Evolutionary conservation across 2,329 filamentous ascomycete genomes (phyloP), one percentile per base, ranked within the genome.

Genomic region (Emmonsia crescens): DNA sequence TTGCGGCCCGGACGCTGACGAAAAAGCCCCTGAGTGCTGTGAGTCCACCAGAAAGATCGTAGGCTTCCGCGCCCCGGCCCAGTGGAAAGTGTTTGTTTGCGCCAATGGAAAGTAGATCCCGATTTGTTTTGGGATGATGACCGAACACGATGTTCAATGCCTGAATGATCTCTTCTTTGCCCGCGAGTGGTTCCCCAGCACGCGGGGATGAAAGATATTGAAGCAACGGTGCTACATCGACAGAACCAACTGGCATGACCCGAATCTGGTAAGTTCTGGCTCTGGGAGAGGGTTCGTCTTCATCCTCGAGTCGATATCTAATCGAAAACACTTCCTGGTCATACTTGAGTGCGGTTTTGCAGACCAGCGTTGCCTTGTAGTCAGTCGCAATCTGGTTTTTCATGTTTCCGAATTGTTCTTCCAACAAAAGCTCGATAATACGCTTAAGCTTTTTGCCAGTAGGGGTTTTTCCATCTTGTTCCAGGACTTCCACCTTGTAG

Each of bases 11-110:
- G 36, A 85, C 81, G 67, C 83, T 86, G 12, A 83, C 76, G 67
- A 82, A 87, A 71, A 83, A 88, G 0, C 85, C 85, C 49, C 84
- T 78, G 3, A 85, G 70, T 9, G 83, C 83, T 56, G 82, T 75
- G 0, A 88, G 73, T 1, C 83, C 83, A 12, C 69, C 74, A 2
- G 77, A 78, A 1, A 87, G 75, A 36, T 76, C 67, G 24, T 31
- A 63, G 8, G 16, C 42, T 2, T 69, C 67, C 0, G 61, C 64
- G 56, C 81, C 74, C 0, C 66, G 69, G 14, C 71, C 61, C 49
- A 80, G 68, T 0, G 78, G 76, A 64, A 81, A 85, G 61, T 80
- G 79, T 52, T 79, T 81, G 69, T 84, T 86, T 3, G 76, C 72
- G 0, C 80, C 80, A n/a, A 81, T 74, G 0, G 77, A 77, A 10